Conservation (phyloP, 192 early-diverging fungal genomes). For the Chytriomyces sp. region DNA sequence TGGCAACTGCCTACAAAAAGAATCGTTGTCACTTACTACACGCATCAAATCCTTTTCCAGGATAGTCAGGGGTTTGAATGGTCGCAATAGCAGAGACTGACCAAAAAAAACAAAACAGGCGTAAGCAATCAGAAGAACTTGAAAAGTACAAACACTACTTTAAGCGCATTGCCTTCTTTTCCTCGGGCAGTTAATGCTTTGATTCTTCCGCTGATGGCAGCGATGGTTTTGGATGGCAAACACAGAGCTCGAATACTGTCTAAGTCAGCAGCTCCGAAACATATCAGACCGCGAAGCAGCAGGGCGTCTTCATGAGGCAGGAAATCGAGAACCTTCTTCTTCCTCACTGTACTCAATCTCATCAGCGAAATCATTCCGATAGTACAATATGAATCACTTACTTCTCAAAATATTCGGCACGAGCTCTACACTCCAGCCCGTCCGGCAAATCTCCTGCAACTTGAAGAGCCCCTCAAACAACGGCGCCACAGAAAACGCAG, state of each 20-base stretch:
- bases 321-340: slow-evolving; percentile 7
- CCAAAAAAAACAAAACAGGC: neutral
- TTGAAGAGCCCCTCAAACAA: slow-evolving; percentile 8
- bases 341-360: neutral
- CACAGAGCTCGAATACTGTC: slow-evolving; percentile 18
- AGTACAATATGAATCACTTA: neutral
- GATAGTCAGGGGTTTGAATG: slow-evolving; percentile 25
- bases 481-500: neutral
- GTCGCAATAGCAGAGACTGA: slow-evolving; percentile 8
- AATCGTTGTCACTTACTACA: neutral
- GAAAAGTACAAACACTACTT: neutral
- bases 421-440: neutral
- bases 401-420: slow-evolving; percentile 7
- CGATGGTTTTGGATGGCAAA: slow-evolving; percentile 10
- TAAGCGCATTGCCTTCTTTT: slow-evolving; percentile 11
- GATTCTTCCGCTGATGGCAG: neutral
- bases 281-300: slow-evolving; percentile 15
- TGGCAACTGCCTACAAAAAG: neutral
- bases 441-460: slow-evolving; percentile 4
- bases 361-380: neutral
- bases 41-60: slow-evolving; percentile 25
- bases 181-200: slow-evolving; percentile 2
- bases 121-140: neutral
- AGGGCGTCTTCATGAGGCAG: slow-evolving; percentile 18
- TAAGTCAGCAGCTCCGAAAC: slow-evolving; percentile 14